Evolutionary conservation across 2,329 filamentous ascomycete species (phyloP).

Genomic region (Beauveria sp.): DNA sequence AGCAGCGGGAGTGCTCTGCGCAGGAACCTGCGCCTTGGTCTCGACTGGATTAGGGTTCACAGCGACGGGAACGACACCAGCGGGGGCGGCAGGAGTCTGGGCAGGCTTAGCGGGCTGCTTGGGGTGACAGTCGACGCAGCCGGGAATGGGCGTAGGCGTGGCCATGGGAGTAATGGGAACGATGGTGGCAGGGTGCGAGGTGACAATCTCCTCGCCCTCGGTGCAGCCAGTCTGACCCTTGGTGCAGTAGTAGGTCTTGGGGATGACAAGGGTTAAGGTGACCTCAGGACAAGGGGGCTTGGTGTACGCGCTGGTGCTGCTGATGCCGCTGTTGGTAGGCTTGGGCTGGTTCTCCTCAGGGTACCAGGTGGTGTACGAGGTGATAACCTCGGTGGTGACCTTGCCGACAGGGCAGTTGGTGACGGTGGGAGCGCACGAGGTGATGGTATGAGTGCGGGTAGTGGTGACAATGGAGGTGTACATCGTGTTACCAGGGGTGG

Average conservation of each 20-base stretch:
- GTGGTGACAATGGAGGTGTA: constrained; percentile 27
- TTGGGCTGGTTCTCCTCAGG: constrained; percentile 19
- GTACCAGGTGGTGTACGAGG: constrained; percentile 30
- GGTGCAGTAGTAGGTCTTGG: constrained; percentile 21
- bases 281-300: constrained; percentile 16
- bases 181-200: constrained; percentile 19
- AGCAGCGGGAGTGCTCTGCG: constrained; percentile 2
- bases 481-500: constrained; percentile 11
- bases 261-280: constrained; percentile 22
- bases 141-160: constrained; percentile 20
- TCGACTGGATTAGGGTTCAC: constrained; percentile 1
- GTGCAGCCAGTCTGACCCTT: constrained; percentile 20
- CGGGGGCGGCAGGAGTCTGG: neutral
- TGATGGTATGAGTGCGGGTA: constrained; percentile 43
- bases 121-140: constrained; percentile 19
- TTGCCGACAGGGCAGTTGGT: constrained; percentile 38
- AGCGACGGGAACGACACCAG: constrained; percentile 1
- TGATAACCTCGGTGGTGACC: constrained; percentile 26
- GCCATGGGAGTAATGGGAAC: constrained; percentile 18
- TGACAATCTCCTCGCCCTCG: constrained; percentile 18
- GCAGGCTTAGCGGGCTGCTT: constrained; percentile 12
- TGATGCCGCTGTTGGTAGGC: constrained; percentile 1
- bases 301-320: constrained; percentile 10
- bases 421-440: constrained; percentile 42
- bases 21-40: neutral